Base-by-base conservation (phyloP, 805 yeast species). In the Monosporozyma aquatica region DNA sequence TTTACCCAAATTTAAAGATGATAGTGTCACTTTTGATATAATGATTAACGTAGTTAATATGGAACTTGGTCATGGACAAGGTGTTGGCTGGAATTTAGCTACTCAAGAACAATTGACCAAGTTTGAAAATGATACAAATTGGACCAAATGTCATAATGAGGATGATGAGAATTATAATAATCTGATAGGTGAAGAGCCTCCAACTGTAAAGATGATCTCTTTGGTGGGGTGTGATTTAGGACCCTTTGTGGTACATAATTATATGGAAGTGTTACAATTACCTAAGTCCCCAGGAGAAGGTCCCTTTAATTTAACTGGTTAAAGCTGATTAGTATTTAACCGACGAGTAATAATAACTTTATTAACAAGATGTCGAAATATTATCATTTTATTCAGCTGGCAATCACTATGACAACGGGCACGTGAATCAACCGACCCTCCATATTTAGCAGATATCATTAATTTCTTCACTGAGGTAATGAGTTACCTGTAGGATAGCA, bases 201-300 rank as follows among this genome's bases (percentile, higher is more conserved):
- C 59, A 0, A 49, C 52, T 15, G 52, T 58, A 9, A 56, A 57
- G 40, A 54, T 62, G 41, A 47, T 58, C 4, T 67, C 74, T 0
- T 45, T 70, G 13, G 62, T 66, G 15, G 67, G 65, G 23, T 67
- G 70, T 24, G 69, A 67, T 43, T 49, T 63, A 14, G 71, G 69
- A 0, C 68, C 71, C 0, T 39, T 71, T 14, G 56, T 69, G 2
- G 61, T 74, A 36, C 68, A 66, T 41, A 57, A 67, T 20, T 67
- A 65, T 37, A 55, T 64, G 14, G 68, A 64, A 40, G 11, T 37
- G 7, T 23, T 37, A 18, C 13, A 37, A 26, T 18, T 32, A 18
- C 17, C 17, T 32, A 32, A 32, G 23, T 18, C 18, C n/a, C n/a
- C n/a, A n/a, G 8, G 35, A 32, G 4, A 21, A 32, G 18, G 18